Conservation (phyloP, 441 rosid genomes). For the Jatropha multifida region DNA sequence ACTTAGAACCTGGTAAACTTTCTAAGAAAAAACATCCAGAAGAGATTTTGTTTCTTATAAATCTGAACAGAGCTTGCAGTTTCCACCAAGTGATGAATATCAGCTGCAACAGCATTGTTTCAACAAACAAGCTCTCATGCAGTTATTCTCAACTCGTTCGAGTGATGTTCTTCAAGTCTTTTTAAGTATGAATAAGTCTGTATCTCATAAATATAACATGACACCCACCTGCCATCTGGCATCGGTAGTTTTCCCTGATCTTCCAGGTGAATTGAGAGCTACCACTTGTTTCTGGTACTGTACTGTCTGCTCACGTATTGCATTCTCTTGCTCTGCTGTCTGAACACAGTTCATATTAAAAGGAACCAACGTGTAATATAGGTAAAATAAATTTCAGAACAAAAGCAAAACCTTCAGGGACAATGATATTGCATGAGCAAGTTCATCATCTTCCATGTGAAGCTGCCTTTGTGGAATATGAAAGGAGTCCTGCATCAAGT, state of each 20-base stretch:
- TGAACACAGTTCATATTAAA: slow-evolving; percentile 36
- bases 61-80: neutral
- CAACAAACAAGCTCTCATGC: neutral
- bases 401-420: slow-evolving; percentile 61
- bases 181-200: neutral
- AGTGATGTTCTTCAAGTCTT: neutral
- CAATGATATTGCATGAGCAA: slow-evolving; percentile 68
- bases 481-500: slow-evolving; percentile 46
- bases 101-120: neutral
- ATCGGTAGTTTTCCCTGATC: slow-evolving; percentile 29
- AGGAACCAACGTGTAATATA: slow-evolving; percentile 24
- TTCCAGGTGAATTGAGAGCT: slow-evolving; percentile 26
- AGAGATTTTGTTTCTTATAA: slow-evolving; percentile 5
- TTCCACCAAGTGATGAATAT: neutral
- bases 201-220: slow-evolving; percentile 1
- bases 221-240: slow-evolving; percentile 40
- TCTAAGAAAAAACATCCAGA: neutral
- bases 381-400: slow-evolving; percentile 18
- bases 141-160: neutral
- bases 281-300: slow-evolving; percentile 28
- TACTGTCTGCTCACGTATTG: slow-evolving; percentile 36
- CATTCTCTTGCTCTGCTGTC: slow-evolving; percentile 68
- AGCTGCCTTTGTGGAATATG: slow-evolving; percentile 32
- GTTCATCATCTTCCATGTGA: slow-evolving; percentile 61
- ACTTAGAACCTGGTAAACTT: neutral